Conservation (phyloP, 163 green algal genomes). For the Chlamydomonas reinhardtii region DNA sequence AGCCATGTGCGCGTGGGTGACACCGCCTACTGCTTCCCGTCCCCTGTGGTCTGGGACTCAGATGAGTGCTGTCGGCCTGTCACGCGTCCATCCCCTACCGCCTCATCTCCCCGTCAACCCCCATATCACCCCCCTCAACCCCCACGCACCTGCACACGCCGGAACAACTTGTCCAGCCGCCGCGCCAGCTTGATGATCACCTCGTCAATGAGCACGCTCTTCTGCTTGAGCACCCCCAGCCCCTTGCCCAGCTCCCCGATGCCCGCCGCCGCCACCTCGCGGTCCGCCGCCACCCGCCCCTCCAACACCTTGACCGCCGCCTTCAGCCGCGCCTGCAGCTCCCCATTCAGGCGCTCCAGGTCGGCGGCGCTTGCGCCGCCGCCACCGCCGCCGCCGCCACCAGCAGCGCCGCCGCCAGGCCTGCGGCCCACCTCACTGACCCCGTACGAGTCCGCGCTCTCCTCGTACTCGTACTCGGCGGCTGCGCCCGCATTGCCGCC, state of each 20-base stretch:
- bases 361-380: neutral
- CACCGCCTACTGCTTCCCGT: no score
- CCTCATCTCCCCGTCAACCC: no score
- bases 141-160: neutral
- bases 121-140: no score
- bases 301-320: slow-evolving; percentile 27
- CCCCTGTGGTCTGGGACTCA: no score
- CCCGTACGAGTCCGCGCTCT: no score
- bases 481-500: no score
- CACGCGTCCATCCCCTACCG: no score
- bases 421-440: neutral
- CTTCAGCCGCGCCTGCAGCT: slow-evolving; percentile 37
- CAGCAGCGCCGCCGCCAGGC: neutral
- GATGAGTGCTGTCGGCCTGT: no score
- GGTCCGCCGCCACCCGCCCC: neutral
- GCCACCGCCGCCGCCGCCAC: neutral
- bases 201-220: slow-evolving; percentile 16
- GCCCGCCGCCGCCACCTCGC: neutral
- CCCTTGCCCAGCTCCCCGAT: neutral
- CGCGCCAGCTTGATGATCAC: slow-evolving; percentile 35
- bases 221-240: neutral
- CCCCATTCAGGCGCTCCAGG: neutral
- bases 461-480: no score
- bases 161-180: slow-evolving; percentile 19
- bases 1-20: no score